Conservation (phyloP, 2,329 filamentous ascomycete genomes). For the Teratosphaeria pseudoeucalypti region DNA sequence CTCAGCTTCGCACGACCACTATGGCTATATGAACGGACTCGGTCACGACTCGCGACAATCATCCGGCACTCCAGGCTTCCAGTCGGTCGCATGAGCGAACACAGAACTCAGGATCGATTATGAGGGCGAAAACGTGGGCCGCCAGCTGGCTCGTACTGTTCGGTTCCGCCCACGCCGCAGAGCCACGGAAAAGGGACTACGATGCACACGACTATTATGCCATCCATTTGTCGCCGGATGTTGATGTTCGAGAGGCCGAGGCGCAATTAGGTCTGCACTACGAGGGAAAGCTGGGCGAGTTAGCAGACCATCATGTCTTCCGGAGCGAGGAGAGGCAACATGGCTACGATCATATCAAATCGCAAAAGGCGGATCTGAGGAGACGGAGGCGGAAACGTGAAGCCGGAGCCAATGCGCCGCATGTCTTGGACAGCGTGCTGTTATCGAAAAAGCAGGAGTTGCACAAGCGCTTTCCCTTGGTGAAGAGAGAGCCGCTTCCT, state of each 20-base stretch:
- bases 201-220: conserved; percentile 85
- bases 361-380: conserved; percentile 42
- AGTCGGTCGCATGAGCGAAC: background rate
- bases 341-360: conserved; percentile 38
- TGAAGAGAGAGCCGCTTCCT: conserved; percentile 44
- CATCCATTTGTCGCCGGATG: conserved; percentile 61
- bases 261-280: conserved; percentile 62
- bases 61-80: background rate
- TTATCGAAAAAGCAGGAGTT: conserved; percentile 70
- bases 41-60: background rate
- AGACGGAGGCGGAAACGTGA: conserved; percentile 53
- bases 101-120: background rate
- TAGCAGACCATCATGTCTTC: conserved; percentile 78
- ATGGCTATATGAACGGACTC: background rate
- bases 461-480: conserved; percentile 44
- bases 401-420: conserved; percentile 32
- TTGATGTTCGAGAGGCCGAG: conserved; percentile 60
- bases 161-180: background rate
- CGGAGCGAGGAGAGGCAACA: conserved; percentile 52
- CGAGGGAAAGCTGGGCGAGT: conserved; percentile 68
- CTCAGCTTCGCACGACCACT: background rate
- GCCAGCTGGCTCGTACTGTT: background rate
- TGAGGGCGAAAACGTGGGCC: background rate
- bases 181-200: conserved; percentile 36
- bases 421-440: conserved; percentile 62